Conservation (phyloP, 345 rosid genomes). For the Mallotus nudiflorus region DNA sequence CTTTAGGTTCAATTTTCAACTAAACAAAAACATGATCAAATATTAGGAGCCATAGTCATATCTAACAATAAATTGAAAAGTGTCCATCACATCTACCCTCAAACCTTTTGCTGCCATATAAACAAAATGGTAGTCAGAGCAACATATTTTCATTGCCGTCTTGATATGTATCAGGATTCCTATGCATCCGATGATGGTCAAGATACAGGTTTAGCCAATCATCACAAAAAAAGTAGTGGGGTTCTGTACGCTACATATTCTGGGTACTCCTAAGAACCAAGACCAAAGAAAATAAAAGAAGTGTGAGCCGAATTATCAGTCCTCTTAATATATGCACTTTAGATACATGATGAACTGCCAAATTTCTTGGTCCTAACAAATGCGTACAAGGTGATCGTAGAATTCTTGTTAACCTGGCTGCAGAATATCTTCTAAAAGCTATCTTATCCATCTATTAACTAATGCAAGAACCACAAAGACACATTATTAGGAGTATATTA, state of each 20-base stretch:
- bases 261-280: slow-evolving; percentile 77
- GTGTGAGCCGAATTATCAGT: slow-evolving; percentile 9
- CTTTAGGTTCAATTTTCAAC: slow-evolving; percentile 21
- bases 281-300: slow-evolving; percentile 3
- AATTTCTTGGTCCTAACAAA: background rate
- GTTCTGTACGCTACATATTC: slow-evolving; percentile 70
- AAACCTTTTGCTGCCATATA: slow-evolving; percentile 95
- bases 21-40: slow-evolving; percentile 14
- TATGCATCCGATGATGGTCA: slow-evolving; percentile 70
- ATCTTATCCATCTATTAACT: background rate
- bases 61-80: slow-evolving; percentile 7
- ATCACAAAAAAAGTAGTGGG: slow-evolving; percentile 59
- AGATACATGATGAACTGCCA: no score
- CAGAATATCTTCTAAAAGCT: background rate
- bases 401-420: background rate
- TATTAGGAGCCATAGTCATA: slow-evolving; percentile 3
- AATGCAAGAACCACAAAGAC: background rate
- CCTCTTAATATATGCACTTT: slow-evolving; percentile 11
- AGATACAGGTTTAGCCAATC: slow-evolving; percentile 93
- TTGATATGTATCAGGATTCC: slow-evolving; percentile 43
- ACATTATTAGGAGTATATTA: background rate
- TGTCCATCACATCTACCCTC: slow-evolving; percentile 22
- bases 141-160: slow-evolving; percentile 61
- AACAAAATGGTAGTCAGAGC: slow-evolving; percentile 95
- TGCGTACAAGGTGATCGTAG: background rate